Conservation (phyloP, 441 rosid species). For the Erodium trifolium region DNA sequence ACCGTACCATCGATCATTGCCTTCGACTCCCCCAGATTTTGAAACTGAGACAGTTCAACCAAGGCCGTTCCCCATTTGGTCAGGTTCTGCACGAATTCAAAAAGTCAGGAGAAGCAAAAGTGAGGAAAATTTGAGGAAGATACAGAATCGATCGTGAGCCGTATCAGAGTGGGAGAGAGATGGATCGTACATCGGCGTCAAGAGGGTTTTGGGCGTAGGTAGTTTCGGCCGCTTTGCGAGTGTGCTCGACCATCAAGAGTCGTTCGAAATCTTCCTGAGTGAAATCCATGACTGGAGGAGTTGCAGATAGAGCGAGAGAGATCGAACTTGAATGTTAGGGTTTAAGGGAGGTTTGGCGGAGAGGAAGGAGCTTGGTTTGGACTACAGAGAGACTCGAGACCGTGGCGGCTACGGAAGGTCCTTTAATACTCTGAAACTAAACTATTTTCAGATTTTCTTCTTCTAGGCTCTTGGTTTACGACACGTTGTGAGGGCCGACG, state of each 20-base stretch:
- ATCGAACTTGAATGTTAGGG: background rate
- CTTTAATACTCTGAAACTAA: background rate
- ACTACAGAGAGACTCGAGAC: background rate
- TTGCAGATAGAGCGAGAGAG: too few relatives aligned
- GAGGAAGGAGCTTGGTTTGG: background rate
- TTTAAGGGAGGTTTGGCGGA: background rate
- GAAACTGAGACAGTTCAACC: slow-evolving; percentile 52
- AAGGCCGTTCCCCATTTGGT: slow-evolving; percentile 58
- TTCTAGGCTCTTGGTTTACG: background rate
- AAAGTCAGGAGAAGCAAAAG: slow-evolving; percentile 1
- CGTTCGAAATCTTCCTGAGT: slow-evolving; percentile 39
- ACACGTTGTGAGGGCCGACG: too few relatives aligned
- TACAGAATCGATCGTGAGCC: background rate
- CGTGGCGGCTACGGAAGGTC: background rate
- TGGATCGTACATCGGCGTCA: slow-evolving; percentile 39
- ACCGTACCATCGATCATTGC: slow-evolving; percentile 37
- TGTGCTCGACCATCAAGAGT: slow-evolving; percentile 36
- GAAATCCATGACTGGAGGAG: background rate
- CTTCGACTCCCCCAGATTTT: slow-evolving; percentile 38
- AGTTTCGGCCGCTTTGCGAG: slow-evolving; percentile 38
- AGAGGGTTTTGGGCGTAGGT: slow-evolving; percentile 40
- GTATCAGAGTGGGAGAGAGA: too few relatives aligned
- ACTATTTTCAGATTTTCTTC: background rate
- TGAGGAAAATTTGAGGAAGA: background rate
- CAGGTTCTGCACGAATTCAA: slow-evolving; percentile 35